A percentile compares a stretch with the other conserved stretches of the same genome.
phyloP scores from a whole-genome alignment of 2,329 filamentous ascomycete genomes.

The Ceratocystis huliohia region DNA sequence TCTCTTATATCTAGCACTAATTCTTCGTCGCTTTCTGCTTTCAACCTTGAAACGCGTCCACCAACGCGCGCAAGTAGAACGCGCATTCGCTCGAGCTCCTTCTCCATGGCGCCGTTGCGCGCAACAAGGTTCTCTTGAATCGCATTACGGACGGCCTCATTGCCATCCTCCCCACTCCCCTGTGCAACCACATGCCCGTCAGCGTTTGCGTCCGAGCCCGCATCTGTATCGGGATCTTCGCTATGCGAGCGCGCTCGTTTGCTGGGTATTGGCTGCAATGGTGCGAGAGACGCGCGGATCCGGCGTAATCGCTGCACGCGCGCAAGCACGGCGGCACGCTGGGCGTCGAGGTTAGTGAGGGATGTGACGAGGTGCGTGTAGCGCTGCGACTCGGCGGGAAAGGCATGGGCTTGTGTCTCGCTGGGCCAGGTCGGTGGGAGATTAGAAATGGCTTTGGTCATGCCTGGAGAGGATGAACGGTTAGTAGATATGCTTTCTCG shows the following conservation, averaged over 20 bases:
- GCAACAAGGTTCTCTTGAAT: conserved; percentile 57
- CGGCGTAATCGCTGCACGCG: conserved; percentile 37
- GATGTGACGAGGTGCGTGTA: conserved; percentile 29
- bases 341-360: conserved; percentile 35
- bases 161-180: not conserved
- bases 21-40: conserved; percentile 18
- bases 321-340: conserved; percentile 28
- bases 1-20: conserved; percentile 3
- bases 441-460: not conserved
- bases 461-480: not conserved
- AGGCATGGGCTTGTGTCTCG: not conserved
- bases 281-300: conserved; percentile 40
- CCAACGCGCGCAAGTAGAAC: conserved; percentile 48
- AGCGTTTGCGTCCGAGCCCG: conserved; percentile 15
- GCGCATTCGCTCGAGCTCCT: conserved; percentile 54
- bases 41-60: conserved; percentile 36
- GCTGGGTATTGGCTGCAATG: conserved; percentile 29
- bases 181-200: not conserved
- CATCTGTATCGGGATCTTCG: conserved; percentile 9
- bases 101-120: conserved; percentile 50
- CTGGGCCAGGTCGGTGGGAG: conserved; percentile 7
- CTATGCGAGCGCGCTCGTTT: not conserved
- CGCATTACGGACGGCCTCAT: conserved; percentile 26
- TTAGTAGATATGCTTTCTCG: not conserved
- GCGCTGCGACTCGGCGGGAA: conserved; percentile 1